These are phyloP conservation scores for Coprinopsis sp. DNA, from an alignment of 768 basidiomycete species.

Conservation along the genomic window DNA sequence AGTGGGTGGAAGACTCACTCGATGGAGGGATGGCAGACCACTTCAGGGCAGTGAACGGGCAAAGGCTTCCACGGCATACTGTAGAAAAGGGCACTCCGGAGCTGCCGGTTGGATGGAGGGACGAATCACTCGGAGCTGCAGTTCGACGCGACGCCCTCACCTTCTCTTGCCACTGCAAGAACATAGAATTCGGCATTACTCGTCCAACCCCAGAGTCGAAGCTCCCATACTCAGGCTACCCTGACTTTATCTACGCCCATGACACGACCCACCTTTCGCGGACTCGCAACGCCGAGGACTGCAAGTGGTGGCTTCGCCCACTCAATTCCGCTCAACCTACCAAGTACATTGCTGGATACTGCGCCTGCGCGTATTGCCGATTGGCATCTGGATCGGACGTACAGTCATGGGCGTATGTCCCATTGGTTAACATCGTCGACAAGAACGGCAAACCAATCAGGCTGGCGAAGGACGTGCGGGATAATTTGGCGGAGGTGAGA, in stretches of 20 bases:
- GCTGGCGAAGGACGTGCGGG: conserved; percentile 9
- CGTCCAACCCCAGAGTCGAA: conserved; percentile 17
- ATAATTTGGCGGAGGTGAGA: background rate
- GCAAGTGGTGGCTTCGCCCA: conserved; percentile 28
- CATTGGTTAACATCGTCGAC: conserved; percentile 23
- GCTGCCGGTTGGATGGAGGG: conserved; percentile 16
- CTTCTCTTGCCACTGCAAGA: conserved; percentile 26
- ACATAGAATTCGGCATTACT: conserved; percentile 21
- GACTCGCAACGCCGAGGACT: conserved; percentile 19
- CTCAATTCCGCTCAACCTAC: conserved; percentile 10
- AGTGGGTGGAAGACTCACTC: conserved; percentile 16
- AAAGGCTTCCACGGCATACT: conserved; percentile 15
- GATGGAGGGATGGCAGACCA: conserved; percentile 22
- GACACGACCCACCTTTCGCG: conserved; percentile 17
- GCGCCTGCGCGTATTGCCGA: conserved; percentile 24
- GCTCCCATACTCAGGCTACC: conserved; percentile 14
- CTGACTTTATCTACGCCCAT: conserved; percentile 18
- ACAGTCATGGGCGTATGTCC: conserved; percentile 24
- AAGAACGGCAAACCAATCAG: conserved; percentile 10
- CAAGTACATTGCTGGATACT: conserved; percentile 27
- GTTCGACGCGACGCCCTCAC: conserved; percentile 12
- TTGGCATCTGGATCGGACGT: conserved; percentile 23
- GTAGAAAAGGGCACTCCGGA: conserved; percentile 1
- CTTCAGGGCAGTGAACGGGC: conserved; percentile 10
- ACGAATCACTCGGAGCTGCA: conserved; percentile 19